These are phyloP conservation scores for Albugo candida DNA, from an alignment of 352 stramenopile genomes.

Conservation along the genomic window DNA sequence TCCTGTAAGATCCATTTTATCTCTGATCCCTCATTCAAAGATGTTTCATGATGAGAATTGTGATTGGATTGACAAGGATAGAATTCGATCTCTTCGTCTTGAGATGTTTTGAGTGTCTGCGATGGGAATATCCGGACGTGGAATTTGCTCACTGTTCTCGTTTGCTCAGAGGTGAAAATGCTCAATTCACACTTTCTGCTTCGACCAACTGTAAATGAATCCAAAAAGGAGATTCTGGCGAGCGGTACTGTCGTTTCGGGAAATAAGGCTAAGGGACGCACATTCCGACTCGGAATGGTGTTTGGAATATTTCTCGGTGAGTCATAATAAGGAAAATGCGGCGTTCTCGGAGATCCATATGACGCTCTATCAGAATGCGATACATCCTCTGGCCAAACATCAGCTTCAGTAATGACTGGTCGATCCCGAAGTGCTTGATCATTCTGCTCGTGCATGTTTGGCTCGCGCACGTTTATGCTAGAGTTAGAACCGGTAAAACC, in stretches of 20 bases:
- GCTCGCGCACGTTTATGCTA: no score
- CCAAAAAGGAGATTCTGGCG: conserved; percentile 12
- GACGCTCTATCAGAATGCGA: no score
- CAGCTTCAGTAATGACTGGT: no score
- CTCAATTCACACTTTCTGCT: conserved; percentile 47
- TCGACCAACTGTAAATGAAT: conserved; percentile 44
- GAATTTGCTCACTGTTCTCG: conserved; percentile 54
- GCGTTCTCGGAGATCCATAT: no score
- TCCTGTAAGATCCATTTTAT: conserved; percentile 52
- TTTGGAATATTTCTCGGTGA: no score
- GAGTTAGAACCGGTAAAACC: no score
- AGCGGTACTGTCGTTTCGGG: background rate
- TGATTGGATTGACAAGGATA: conserved; percentile 3
- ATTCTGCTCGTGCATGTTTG: no score
- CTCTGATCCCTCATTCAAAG: background rate
- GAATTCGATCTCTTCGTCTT: background rate
- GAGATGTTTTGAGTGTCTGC: conserved; percentile 6
- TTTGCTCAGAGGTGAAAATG: conserved; percentile 47
- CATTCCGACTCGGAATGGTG: no score
- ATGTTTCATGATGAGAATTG: background rate
- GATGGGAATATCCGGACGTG: conserved; percentile 41
- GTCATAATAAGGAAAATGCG: no score
- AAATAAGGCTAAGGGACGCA: no score
- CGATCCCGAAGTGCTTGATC: no score
- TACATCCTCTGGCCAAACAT: no score